A percentile compares a stretch with the other conserved stretches of the same genome.
These are phyloP conservation scores for Dioszegia aurantiaca DNA, from an alignment of 768 basidiomycete genomes.

Conservation along the genomic window DNA sequence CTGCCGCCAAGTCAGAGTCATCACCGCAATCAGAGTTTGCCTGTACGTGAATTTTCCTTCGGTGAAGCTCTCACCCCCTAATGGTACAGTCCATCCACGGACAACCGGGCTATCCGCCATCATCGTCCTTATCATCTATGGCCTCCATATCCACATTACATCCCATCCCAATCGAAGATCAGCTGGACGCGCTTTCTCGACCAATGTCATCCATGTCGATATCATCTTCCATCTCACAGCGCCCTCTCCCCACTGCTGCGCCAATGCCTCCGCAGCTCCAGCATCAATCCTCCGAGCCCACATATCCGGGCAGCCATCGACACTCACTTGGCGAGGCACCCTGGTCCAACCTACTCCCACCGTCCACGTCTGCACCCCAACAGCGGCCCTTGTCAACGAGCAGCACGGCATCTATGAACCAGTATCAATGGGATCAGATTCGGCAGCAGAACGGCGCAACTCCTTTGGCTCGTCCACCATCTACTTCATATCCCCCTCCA, in stretches of 20 bases:
- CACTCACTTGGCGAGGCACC: conserved; percentile 43
- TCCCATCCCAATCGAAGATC: conserved; percentile 11
- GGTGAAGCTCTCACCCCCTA: neutral
- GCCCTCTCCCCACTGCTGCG: conserved; percentile 23
- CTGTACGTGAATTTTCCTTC: conserved; percentile 25
- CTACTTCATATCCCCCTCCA: conserved; percentile 17
- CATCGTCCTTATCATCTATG: conserved; percentile 8
- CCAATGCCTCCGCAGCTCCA: conserved; percentile 19
- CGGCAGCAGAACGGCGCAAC: conserved; percentile 18
- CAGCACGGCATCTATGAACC: conserved; percentile 13
- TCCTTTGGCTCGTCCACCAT: conserved; percentile 30
- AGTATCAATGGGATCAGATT: conserved; percentile 10
- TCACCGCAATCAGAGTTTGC: conserved; percentile 24
- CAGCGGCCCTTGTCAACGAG: conserved; percentile 32
- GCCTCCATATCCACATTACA: conserved; percentile 9
- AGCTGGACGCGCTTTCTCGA: conserved; percentile 34
- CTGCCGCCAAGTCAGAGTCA: conserved; percentile 41
- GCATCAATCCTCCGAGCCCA: conserved; percentile 10
- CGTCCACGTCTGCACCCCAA: conserved; percentile 24
- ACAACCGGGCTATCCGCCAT: conserved; percentile 15
- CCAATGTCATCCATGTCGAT: conserved; percentile 42
- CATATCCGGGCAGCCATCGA: conserved; percentile 24
- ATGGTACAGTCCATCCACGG: neutral
- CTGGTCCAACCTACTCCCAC: conserved; percentile 28
- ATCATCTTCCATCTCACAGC: conserved; percentile 18